Percentiles rank a stretch among this genome's conserved stretches.
Evolutionary conservation across 1,284 basidiomycete species (phyloP).

Genomic region (Cutaneotrichosporon dermatis): DNA sequence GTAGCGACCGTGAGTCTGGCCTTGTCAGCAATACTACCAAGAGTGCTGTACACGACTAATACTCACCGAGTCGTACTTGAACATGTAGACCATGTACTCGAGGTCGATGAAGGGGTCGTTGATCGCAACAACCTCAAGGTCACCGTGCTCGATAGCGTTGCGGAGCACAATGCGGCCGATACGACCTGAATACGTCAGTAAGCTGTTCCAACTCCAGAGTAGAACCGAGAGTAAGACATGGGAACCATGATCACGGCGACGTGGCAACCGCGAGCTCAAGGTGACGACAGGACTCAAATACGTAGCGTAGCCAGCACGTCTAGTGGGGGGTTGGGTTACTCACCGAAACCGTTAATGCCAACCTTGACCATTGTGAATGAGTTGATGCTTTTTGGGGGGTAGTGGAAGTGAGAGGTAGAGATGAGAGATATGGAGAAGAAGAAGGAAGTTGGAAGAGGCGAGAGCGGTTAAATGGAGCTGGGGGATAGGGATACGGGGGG

Average conservation of each 20-base stretch:
- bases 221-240: not conserved
- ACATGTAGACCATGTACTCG: conserved; percentile 99
- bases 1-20: conserved; percentile 83
- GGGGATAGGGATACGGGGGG: not conserved
- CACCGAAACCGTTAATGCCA: conserved; percentile 95
- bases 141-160: conserved; percentile 76
- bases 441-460: conserved; percentile 9
- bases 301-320: not conserved
- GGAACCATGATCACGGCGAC: not conserved
- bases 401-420: conserved; percentile 10
- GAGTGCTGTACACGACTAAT: too few species aligned
- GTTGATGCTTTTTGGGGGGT: conserved; percentile 13
- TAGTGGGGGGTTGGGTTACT: conserved; percentile 36
- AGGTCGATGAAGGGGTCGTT: conserved; percentile 97
- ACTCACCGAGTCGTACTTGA: conserved; percentile 81
- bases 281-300: not conserved
- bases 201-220: not conserved
- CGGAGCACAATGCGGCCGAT: conserved; percentile 95
- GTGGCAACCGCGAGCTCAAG: not conserved
- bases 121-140: conserved; percentile 77
- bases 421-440: conserved; percentile 11
- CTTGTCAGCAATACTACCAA: too few species aligned
- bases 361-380: conserved; percentile 59
- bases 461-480: not conserved
- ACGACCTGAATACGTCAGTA: conserved; percentile 62